Evolutionary conservation across 2,329 filamentous ascomycete genomes (phyloP), one percentile per base, ranked within the genome.

Genomic region (Aspergillus thermomutatus): DNA sequence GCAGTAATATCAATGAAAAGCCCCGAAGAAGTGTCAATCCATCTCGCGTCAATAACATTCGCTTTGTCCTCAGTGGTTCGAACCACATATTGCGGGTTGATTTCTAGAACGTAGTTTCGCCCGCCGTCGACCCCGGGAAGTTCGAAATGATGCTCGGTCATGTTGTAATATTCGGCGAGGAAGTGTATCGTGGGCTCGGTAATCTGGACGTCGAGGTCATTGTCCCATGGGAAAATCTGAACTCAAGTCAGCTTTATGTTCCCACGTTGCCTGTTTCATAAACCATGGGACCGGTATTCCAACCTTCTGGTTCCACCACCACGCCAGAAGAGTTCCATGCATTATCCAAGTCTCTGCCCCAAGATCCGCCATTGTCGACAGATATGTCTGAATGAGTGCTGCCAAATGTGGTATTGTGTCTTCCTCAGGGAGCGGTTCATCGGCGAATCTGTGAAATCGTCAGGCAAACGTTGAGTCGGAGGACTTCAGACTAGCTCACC

Each of bases 1-100:
- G 82, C 80, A 0, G 83, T 86, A 58, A 87, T 84, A 65, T 87
- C 84, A 62, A 87, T 85, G 63, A 84, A 87, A 0, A 86, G 68
- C 0, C 84, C 84, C 0, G 80, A 84, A 0, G 78, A 72, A 21
- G 75, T 84, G 64, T 86, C 83, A 58, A 86, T 84, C 83, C 83
- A 87, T 23, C 84, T 75, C 9, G 80, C 83, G 64, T 87, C 83
- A 53, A 87, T 86, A 31, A 81, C 75, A 58, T 87, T 87, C 50
- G 77, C 62, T 11, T 54, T 69, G 61, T 86, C 84, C 4, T 69
- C 52, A 0, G 69, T 76, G 2, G 72, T 75, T 23, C 74, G 71
- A 55, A 80, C 77, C 4, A 69, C 69, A 63, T 79, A 84, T 61
- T 83, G 72, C 9, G 83, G 83, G 57, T 87, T 87, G 53, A 86